A percentile compares a stretch with the other conserved stretches of the same genome.
Conservation (phyloP, 805 yeast species). For the Vanderwaltozyma tropicalis region DNA sequence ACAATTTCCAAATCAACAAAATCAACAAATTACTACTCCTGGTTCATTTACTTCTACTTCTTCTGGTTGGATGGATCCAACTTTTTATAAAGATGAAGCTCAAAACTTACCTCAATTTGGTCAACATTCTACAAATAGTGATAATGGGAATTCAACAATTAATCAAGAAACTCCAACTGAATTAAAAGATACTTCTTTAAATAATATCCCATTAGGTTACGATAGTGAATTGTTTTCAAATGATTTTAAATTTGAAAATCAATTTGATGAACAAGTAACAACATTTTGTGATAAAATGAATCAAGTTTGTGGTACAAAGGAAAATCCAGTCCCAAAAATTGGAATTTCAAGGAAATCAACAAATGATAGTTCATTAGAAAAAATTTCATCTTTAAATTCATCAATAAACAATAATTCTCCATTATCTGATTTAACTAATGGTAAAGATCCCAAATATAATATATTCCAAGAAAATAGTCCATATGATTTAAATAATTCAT, state of each 20-base stretch:
- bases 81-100: conserved; percentile 12
- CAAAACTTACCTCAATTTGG: conserved; percentile 10
- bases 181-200: background rate
- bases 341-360: background rate
- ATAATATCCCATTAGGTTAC: conserved; percentile 1
- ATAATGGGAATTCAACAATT: background rate
- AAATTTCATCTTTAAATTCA: too few species aligned
- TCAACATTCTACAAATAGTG: background rate
- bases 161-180: background rate
- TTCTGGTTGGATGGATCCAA: conserved; percentile 14
- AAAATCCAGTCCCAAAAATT: conserved; percentile 1
- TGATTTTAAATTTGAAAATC: conserved; percentile 26
- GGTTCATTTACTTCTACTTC: conserved; percentile 6
- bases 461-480: too few species aligned
- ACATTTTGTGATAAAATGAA: conserved; percentile 68
- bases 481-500: too few species aligned
- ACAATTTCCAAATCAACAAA: too few species aligned
- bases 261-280: conserved; percentile 60
- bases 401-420: too few species aligned
- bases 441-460: too few species aligned
- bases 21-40: conserved; percentile 3
- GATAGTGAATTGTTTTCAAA: conserved; percentile 12
- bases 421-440: too few species aligned
- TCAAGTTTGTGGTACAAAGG: conserved; percentile 46
- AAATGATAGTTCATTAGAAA: background rate